phyloP scores from a whole-genome alignment of 768 basidiomycete species.

The Hericium erinaceus region DNA sequence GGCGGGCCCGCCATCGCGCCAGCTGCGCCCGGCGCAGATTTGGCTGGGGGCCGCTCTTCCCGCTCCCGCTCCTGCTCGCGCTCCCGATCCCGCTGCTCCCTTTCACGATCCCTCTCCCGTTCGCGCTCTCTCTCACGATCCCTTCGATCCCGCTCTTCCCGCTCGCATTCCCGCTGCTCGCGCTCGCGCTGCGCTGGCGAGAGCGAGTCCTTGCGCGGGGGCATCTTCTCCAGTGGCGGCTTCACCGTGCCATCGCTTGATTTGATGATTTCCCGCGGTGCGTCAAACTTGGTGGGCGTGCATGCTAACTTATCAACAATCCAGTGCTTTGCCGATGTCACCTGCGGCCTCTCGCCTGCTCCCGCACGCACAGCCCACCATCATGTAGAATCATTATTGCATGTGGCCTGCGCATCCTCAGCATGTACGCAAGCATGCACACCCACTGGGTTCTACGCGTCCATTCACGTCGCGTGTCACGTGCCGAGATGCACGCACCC shows the following conservation, averaged over 20 bases:
- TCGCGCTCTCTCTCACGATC: slow-evolving; percentile 19
- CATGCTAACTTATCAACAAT: no score
- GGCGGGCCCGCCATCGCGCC: slow-evolving; percentile 46
- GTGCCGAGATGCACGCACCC: no score
- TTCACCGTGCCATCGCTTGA: slow-evolving; percentile 18
- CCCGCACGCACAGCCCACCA: no score
- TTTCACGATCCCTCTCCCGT: slow-evolving; percentile 7
- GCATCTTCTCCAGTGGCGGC: slow-evolving; percentile 25
- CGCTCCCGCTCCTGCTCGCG: slow-evolving; percentile 25
- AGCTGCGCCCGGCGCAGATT: slow-evolving; percentile 40
- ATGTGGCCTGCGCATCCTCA: no score
- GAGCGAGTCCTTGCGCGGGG: slow-evolving; percentile 42
- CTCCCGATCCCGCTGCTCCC: slow-evolving; percentile 15
- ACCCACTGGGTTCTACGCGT: no score
- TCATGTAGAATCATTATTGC: no score
- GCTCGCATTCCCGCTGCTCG: slow-evolving; percentile 20
- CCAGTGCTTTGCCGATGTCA: no score
- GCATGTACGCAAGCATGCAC: no score
- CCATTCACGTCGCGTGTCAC: no score
- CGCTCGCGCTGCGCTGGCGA: slow-evolving; percentile 26
- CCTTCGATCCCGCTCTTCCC: slow-evolving; percentile 19
- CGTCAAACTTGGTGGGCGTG: no score
- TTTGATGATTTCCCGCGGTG: no score
- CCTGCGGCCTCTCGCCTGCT: no score
- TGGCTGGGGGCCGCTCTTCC: slow-evolving; percentile 25